Evolutionary conservation across 257 asterid species (phyloP).

Genomic region (Solanum etuberosum): DNA sequence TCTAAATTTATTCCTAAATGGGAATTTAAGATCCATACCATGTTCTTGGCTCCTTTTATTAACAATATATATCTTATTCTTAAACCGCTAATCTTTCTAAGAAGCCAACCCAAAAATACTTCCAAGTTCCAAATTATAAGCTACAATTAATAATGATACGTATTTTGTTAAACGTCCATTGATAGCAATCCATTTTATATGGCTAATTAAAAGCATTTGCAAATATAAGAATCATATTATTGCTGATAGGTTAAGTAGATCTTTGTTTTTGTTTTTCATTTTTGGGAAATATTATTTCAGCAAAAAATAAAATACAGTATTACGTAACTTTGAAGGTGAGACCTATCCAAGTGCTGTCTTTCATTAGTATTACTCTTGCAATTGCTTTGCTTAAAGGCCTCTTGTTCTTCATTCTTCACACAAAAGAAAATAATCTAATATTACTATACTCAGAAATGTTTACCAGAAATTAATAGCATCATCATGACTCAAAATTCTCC

Average conservation of each 20-base stretch:
- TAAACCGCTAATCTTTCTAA: not conserved
- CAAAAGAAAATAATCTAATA: not conserved
- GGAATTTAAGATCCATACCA: not conserved
- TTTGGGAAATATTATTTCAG: not conserved
- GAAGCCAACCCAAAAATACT: not conserved
- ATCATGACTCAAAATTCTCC: not conserved
- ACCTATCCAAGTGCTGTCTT: conserved; percentile 1
- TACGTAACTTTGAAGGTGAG: conserved; percentile 47
- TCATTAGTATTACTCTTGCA: conserved; percentile 2
- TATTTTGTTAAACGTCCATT: too few relatives aligned
- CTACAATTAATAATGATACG: not conserved
- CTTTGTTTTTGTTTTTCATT: not conserved
- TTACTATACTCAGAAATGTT: not conserved
- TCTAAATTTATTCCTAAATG: not conserved
- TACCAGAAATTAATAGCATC: not conserved
- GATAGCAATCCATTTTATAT: not conserved
- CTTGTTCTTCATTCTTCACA: conserved; percentile 35
- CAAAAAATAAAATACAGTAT: not conserved
- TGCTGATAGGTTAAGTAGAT: not conserved
- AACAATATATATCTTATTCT: not conserved
- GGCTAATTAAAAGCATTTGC: not conserved
- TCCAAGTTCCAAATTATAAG: not conserved
- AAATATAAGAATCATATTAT: not conserved
- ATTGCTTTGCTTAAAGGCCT: conserved; percentile 9
- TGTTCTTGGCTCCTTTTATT: not conserved